Evolutionary conservation across 495 filamentous ascomycete species (phyloP), one percentile per base, ranked within the genome.

Genomic region (Aspergillus saccharolyticus): DNA sequence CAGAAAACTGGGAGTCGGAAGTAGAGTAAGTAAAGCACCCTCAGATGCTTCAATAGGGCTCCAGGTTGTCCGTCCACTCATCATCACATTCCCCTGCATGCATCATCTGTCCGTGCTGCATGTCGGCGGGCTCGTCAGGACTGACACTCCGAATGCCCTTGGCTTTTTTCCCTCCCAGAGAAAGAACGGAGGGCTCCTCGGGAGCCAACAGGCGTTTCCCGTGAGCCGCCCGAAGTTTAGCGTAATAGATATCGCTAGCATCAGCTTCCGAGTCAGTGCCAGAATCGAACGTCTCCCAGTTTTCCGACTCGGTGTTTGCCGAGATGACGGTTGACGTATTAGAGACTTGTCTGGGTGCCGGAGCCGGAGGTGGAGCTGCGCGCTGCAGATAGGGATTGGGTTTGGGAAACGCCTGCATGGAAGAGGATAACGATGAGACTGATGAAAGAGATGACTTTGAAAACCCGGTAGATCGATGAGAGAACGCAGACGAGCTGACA

Each of bases 271-370:
- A 86, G 53, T 86, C 90, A 3, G 84, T 86, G 43, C 79, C 83
- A 67, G 90, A 87, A 60, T 90, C 88, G 58, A 91, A 96, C 20
- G 90, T 95, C 74, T 97, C 91, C 91, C 91, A 97, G 69, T 97
- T 97, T 72, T 96, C 91, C 0, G 89, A 93, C 3, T 90, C 89
- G 12, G 88, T 87, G 3, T 86, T 79, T 3, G 74, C 77, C 0
- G 87, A 89, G 58, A 80, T 82, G 25, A 75, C 67, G 16, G 80
- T 80, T 3, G 85, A 88, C 9, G 85, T 83, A 57, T 83, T 85
- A 4, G 89, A 91, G n/a, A 86, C 85, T 59, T 91, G 87, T 56
- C 89, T 74, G 30, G 74, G 78, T 17, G 79, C 77, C 24, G 80
- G 77, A 15, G 79, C 77, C 24, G 80, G 77, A 12, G 75, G 72